Percentiles rank a stretch among this genome's conserved stretches.
These are phyloP conservation scores for Acrocalymma vagum DNA, from an alignment of 2,329 filamentous ascomycete species.

Conservation along the genomic window DNA sequence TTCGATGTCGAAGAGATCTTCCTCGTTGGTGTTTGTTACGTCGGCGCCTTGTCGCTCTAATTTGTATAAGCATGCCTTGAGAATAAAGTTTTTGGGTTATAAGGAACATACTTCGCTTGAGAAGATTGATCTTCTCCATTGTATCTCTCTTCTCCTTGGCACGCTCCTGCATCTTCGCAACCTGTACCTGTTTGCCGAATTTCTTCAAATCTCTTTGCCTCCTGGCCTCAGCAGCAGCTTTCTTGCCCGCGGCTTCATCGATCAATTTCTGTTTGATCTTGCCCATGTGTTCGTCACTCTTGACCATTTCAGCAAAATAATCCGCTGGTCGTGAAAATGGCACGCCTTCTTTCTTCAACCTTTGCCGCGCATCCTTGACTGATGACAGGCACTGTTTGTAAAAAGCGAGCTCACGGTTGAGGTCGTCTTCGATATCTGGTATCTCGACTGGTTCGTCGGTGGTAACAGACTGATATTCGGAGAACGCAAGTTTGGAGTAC, in stretches of 20 bases:
- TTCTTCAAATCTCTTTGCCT: slow-evolving; percentile 97
- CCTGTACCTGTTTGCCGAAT: slow-evolving; percentile 98
- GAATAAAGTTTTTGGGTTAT: background rate
- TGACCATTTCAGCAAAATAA: slow-evolving; percentile 99
- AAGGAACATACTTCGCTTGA: slow-evolving; percentile 86
- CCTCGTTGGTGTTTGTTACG: slow-evolving; percentile 74
- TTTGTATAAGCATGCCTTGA: slow-evolving; percentile 26
- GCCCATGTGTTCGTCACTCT: slow-evolving; percentile 98
- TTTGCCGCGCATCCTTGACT: slow-evolving; percentile 74
- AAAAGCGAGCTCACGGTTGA: slow-evolving; percentile 91
- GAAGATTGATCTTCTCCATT: slow-evolving; percentile 90
- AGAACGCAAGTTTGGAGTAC: slow-evolving; percentile 76
- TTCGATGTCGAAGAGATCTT: slow-evolving; percentile 90
- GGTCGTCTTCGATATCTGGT: slow-evolving; percentile 86
- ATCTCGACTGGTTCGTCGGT: slow-evolving; percentile 75
- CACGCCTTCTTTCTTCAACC: slow-evolving; percentile 81
- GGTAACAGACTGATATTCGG: slow-evolving; percentile 80
- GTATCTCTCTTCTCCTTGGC: slow-evolving; percentile 92
- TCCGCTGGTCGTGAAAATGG: slow-evolving; percentile 89
- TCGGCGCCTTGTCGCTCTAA: slow-evolving; percentile 83
- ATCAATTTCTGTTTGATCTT: slow-evolving; percentile 93
- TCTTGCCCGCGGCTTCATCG: slow-evolving; percentile 90
- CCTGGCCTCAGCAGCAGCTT: slow-evolving; percentile 88
- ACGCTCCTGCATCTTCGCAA: slow-evolving; percentile 93
- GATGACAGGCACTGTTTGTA: slow-evolving; percentile 89